Conservation (phyloP, 2,329 filamentous ascomycete genomes). For the Pseudogymnoascus sp. region DNA sequence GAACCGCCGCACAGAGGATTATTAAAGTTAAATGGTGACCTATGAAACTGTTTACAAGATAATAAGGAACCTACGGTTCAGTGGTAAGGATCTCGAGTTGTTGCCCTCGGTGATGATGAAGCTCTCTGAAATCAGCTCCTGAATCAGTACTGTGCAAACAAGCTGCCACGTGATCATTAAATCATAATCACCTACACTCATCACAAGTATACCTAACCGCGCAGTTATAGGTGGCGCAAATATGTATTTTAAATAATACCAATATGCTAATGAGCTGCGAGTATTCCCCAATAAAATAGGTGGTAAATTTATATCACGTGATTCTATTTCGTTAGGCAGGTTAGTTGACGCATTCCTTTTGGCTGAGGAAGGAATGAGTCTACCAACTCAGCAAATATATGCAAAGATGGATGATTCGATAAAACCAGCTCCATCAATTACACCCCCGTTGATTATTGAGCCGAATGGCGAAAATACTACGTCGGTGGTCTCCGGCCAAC, state of each 20-base stretch:
- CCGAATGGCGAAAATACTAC: not conserved
- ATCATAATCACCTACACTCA: not conserved
- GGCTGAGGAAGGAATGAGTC: not conserved
- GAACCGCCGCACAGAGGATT: not conserved
- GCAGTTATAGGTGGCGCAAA: not conserved
- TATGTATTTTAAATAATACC: not conserved
- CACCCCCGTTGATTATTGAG: not conserved
- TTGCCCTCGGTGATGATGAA: not conserved
- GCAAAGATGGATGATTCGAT: not conserved
- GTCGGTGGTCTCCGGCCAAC: not conserved
- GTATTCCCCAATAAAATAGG: not conserved
- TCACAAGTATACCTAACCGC: not conserved
- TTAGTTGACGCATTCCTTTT: not conserved
- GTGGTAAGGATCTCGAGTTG: not conserved
- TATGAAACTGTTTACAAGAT: not conserved
- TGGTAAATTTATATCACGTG: not conserved
- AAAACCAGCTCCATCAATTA: not conserved
- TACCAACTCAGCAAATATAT: not conserved
- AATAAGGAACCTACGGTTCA: not conserved
- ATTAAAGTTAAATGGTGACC: not conserved
- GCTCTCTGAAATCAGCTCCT: not conserved
- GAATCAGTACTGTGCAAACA: not conserved
- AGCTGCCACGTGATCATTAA: not conserved
- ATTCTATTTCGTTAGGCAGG: not conserved
- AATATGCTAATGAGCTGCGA: not conserved